phyloP scores from a whole-genome alignment of 1,284 basidiomycete genomes.

The Schizopora paradoxa region DNA sequence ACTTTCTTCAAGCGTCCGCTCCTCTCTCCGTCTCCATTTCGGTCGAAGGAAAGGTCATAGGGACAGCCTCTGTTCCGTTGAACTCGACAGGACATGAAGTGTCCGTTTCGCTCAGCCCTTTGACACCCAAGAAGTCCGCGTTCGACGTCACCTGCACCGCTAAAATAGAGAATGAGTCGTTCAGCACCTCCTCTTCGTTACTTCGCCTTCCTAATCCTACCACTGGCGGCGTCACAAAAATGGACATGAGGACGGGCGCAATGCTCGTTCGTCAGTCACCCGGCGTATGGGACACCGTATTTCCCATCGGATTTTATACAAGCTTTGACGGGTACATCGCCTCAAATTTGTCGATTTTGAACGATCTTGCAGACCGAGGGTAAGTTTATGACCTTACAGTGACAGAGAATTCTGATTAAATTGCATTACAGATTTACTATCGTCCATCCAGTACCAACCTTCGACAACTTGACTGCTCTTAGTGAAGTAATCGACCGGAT shows the following conservation, averaged over 20 bases:
- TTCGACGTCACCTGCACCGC: conserved; percentile 53
- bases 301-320: conserved; percentile 74
- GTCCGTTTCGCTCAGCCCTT: conserved; percentile 41
- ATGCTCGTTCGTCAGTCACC: conserved; percentile 52
- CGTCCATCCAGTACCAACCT: conserved; percentile 61
- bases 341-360: conserved; percentile 47
- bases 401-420: background rate
- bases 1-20: conserved; percentile 30
- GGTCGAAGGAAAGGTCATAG: conserved; percentile 36
- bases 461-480: conserved; percentile 51
- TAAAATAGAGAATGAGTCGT: conserved; percentile 33
- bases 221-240: conserved; percentile 35
- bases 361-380: conserved; percentile 59
- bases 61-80: conserved; percentile 42
- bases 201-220: conserved; percentile 54
- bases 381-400: conserved; percentile 30
- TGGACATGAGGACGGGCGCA: conserved; percentile 65
- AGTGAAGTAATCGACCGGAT: conserved; percentile 59
- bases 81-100: conserved; percentile 48
- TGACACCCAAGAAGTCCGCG: conserved; percentile 40
- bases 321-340: conserved; percentile 55
- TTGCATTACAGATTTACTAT: conserved; percentile 27
- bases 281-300: conserved; percentile 51
- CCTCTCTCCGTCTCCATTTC: conserved; percentile 37
- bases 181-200: conserved; percentile 41